These are phyloP conservation scores for Stylonectria norvegica DNA, from an alignment of 2,329 filamentous ascomycete species.

Conservation along the genomic window DNA sequence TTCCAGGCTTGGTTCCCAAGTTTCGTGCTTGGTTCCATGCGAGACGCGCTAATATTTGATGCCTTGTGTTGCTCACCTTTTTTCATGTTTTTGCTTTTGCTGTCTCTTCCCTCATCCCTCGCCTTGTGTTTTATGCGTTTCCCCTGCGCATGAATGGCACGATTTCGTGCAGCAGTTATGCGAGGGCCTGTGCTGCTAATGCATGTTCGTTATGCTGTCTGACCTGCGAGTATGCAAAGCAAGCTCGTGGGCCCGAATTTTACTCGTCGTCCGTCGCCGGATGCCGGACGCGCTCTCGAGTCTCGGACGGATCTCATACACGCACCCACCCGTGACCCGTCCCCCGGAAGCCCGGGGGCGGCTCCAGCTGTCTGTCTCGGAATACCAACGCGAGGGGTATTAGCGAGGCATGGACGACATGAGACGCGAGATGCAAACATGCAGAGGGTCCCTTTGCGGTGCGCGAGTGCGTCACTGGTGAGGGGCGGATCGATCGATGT, in stretches of 20 bases:
- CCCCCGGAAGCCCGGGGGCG: no score
- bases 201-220: constrained; percentile 13
- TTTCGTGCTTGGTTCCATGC: constrained; percentile 8
- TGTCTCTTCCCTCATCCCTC: constrained; percentile 12
- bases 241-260: constrained; percentile 9
- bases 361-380: constrained; percentile 8
- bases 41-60: constrained; percentile 7
- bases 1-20: neutral
- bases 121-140: constrained; percentile 4
- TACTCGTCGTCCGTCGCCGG: constrained; percentile 9
- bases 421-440: constrained; percentile 17
- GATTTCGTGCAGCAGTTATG: constrained; percentile 17
- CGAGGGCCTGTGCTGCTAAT: constrained; percentile 11
- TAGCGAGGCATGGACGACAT: constrained; percentile 12
- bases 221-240: constrained; percentile 4
- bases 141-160: constrained; percentile 9
- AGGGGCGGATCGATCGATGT: constrained; percentile 12
- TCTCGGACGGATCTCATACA: constrained; percentile 11
- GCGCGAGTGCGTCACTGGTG: constrained; percentile 9
- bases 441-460: constrained; percentile 11
- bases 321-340: constrained; percentile 8
- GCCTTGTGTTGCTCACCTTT: neutral
- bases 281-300: constrained; percentile 6
- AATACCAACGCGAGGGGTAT: constrained; percentile 9
- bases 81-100: constrained; percentile 7